Percentiles rank a stretch among this genome's conserved stretches.
phyloP scores from a whole-genome alignment of 2,329 filamentous ascomycete species.

The Stenocarpella maydis region DNA sequence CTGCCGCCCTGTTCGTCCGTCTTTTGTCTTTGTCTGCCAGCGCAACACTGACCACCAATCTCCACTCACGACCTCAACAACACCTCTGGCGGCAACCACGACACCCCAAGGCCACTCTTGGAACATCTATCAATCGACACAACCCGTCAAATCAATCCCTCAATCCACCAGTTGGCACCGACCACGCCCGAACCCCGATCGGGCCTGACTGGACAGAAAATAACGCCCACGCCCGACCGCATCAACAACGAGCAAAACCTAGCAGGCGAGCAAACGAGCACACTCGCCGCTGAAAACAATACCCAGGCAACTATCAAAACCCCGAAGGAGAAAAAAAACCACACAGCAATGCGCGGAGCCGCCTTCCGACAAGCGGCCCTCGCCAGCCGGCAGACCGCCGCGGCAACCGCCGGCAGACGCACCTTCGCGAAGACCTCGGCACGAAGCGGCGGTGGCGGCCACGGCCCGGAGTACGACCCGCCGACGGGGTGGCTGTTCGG shows the following conservation, averaged over 20 bases:
- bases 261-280: neutral
- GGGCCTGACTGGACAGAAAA: neutral
- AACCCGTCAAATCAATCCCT: neutral
- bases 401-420: neutral
- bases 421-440: slow-evolving; percentile 42
- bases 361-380: slow-evolving; percentile 27
- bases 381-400: slow-evolving; percentile 12
- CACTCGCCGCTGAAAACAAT: neutral
- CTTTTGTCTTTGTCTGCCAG: slow-evolving; percentile 19
- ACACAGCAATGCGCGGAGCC: slow-evolving; percentile 20
- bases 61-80: slow-evolving; percentile 32
- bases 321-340: neutral
- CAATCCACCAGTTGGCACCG: neutral
- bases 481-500: slow-evolving; percentile 93
- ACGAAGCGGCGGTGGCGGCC: slow-evolving; percentile 51
- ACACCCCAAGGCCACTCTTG: neutral
- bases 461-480: slow-evolving; percentile 86
- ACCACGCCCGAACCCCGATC: neutral
- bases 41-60: slow-evolving; percentile 26
- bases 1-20: slow-evolving; percentile 26
- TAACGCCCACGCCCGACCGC: neutral
- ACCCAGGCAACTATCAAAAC: neutral
- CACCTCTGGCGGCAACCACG: slow-evolving; percentile 7
- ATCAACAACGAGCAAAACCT: slow-evolving; percentile 1
- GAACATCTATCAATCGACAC: neutral